Percentiles rank a stretch among this genome's conserved stretches.
Conservation (phyloP, 208 protist genomes). For the Jaenimonas drosophilae region DNA sequence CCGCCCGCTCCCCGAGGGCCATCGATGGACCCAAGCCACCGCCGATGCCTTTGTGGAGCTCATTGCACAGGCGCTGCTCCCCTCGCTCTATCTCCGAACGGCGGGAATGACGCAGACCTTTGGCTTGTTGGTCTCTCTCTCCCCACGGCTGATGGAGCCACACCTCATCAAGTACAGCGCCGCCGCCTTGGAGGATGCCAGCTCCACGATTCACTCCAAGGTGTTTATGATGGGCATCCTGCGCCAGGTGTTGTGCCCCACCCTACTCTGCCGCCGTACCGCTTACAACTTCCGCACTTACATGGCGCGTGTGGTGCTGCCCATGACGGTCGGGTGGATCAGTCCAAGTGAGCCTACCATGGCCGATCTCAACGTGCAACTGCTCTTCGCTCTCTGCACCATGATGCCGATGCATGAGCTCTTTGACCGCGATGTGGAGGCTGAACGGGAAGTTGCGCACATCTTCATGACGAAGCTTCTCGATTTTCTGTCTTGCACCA, state of each 20-base stretch:
- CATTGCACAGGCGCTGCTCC: constrained; percentile 23
- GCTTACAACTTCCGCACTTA: constrained; percentile 16
- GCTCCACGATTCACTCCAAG: too few relatives aligned
- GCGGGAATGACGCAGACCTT: constrained; percentile 10
- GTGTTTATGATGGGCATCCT: too few relatives aligned
- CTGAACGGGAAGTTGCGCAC: constrained; percentile 10
- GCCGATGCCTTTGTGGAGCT: constrained; percentile 37
- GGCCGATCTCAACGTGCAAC: constrained; percentile 1
- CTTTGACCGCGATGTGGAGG: constrained; percentile 15
- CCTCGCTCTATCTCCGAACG: constrained; percentile 22
- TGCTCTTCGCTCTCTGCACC: constrained; percentile 12
- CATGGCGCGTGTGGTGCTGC: constrained; percentile 14
- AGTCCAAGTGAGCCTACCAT: constrained; percentile 14
- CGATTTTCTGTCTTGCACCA: too few relatives aligned
- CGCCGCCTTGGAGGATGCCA: constrained; percentile 13
- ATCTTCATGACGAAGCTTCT: too few relatives aligned
- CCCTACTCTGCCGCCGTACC: constrained; percentile 8
- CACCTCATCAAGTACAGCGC: constrained; percentile 20
- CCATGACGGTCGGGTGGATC: constrained; percentile 14
- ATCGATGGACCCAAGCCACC: constrained; percentile 27
- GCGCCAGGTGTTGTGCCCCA: constrained; percentile 4
- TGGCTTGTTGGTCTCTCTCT: constrained; percentile 23
- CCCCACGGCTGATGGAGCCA: constrained; percentile 19
- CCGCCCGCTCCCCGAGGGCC: too few relatives aligned
- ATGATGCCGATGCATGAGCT: constrained; percentile 9